These are phyloP conservation scores for Teunomyces panamensis DNA, from an alignment of 805 yeast genomes.

Conservation along the genomic window DNA sequence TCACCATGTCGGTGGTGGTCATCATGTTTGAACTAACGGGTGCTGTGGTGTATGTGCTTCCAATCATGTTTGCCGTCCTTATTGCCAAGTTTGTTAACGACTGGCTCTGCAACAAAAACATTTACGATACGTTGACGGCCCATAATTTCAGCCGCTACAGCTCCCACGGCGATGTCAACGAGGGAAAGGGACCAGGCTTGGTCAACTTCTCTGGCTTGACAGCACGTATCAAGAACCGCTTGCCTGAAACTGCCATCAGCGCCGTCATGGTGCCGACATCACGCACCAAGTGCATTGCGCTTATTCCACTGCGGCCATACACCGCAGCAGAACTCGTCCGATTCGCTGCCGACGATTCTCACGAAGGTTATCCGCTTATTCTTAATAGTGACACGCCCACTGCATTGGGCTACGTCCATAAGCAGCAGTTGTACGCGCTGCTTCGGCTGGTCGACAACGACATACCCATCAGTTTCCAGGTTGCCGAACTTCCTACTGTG, in stretches of 20 bases:
- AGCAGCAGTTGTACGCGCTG: constrained; percentile 19
- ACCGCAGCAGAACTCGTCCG: constrained; percentile 16
- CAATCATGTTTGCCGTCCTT: constrained; percentile 82
- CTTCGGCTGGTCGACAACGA: constrained; percentile 5
- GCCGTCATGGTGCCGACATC: constrained; percentile 30
- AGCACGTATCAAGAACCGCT: constrained; percentile 21
- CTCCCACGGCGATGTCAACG: constrained; percentile 14
- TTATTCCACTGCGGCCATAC: constrained; percentile 23
- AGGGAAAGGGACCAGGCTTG: constrained; percentile 39
- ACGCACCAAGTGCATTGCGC: constrained; percentile 25
- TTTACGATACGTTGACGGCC: constrained; percentile 53
- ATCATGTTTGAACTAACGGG: constrained; percentile 95
- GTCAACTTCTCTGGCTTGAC: constrained; percentile 30
- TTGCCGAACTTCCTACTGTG: constrained; percentile 13
- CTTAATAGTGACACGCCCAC: constrained; percentile 22
- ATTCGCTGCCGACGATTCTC: constrained; percentile 29
- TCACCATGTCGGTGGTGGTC: constrained; percentile 79
- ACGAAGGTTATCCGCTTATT: constrained; percentile 43
- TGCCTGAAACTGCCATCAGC: constrained; percentile 31
- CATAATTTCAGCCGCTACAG: constrained; percentile 23
- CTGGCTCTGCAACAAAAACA: constrained; percentile 52
- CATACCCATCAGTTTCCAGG: constrained; percentile 19
- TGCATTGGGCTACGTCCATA: constrained; percentile 34
- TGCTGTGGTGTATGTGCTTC: constrained; percentile 77
- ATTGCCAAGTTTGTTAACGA: constrained; percentile 73